Conservation (phyloP, 305 asterid genomes). For the Plantago rigida region DNA sequence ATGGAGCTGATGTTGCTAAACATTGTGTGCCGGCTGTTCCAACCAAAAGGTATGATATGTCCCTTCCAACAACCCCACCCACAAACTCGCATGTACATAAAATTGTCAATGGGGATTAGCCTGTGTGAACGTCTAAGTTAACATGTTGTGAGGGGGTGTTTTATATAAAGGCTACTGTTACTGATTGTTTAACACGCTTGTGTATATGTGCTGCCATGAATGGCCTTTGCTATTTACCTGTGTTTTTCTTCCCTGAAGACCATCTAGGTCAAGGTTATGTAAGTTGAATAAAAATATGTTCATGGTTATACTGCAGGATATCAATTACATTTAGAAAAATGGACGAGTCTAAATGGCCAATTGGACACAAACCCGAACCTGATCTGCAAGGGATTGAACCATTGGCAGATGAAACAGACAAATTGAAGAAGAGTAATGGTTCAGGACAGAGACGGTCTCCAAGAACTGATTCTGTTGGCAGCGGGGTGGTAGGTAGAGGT, state of each 20-base stretch:
- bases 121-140: neutral
- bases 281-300: neutral
- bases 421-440: conserved; percentile 26
- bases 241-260: neutral
- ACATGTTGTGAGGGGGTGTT: too few relatives aligned
- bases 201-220: too few relatives aligned
- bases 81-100: neutral
- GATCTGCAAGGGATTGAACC: conserved; percentile 75
- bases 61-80: neutral
- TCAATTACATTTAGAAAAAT: conserved; percentile 90
- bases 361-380: conserved; percentile 54
- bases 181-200: neutral
- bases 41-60: conserved; percentile 47
- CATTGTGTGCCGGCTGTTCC: conserved; percentile 93
- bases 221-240: too few relatives aligned
- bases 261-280: neutral
- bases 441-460: conserved; percentile 30
- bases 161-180: neutral
- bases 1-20: conserved; percentile 93
- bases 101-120: neutral
- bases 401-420: conserved; percentile 33
- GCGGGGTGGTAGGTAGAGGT: conserved; percentile 28
- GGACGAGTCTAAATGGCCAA: conserved; percentile 67
- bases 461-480: conserved; percentile 29
- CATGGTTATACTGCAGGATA: conserved; percentile 42